phyloP scores from a whole-genome alignment of 306 rosid genomes.

The Neltuma alba region DNA sequence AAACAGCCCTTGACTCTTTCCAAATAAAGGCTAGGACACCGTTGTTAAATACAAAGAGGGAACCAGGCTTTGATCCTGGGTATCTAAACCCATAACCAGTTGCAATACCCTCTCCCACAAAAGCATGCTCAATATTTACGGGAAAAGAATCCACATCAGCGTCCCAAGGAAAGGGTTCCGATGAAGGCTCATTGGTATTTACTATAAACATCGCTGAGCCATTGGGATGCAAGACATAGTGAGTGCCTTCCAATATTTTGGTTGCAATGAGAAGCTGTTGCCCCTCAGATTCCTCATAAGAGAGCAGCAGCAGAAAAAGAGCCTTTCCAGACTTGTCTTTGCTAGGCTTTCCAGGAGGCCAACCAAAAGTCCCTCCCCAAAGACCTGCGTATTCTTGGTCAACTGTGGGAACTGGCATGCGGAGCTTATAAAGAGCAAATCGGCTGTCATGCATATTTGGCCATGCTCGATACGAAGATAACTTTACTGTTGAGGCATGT shows the following conservation, averaged over 20 bases:
- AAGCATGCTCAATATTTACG: conserved; percentile 57
- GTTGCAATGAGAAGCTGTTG: conserved; percentile 80
- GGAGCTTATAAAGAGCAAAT: conserved; percentile 89
- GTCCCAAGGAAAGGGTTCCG: conserved; percentile 81
- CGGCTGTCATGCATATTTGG: conserved; percentile 95
- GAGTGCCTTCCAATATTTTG: conserved; percentile 96
- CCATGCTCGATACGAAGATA: conserved; percentile 93
- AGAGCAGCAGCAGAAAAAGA: conserved; percentile 85
- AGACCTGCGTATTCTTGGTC: conserved; percentile 89
- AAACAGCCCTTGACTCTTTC: conserved; percentile 81
- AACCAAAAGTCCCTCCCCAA: conserved; percentile 98
- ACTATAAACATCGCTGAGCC: conserved; percentile 97
- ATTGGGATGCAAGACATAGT: conserved; percentile 95
- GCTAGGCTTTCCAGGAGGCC: conserved; percentile 95
- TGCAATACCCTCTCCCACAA: conserved; percentile 89
- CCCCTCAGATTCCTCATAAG: conserved; percentile 77
- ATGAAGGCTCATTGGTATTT: conserved; percentile 62
- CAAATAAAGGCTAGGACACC: conserved; percentile 87
- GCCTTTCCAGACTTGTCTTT: conserved; percentile 95
- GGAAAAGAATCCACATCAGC: conserved; percentile 64
- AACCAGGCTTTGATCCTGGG: conserved; percentile 94
- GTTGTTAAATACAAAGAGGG: conserved; percentile 76
- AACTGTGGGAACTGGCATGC: conserved; percentile 61
- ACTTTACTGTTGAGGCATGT: conserved; percentile 62
- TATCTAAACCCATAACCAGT: conserved; percentile 95